These are phyloP conservation scores for Haplosporangium sp. DNA, from an alignment of 371 early-diverging fungal genomes.

Conservation along the genomic window DNA sequence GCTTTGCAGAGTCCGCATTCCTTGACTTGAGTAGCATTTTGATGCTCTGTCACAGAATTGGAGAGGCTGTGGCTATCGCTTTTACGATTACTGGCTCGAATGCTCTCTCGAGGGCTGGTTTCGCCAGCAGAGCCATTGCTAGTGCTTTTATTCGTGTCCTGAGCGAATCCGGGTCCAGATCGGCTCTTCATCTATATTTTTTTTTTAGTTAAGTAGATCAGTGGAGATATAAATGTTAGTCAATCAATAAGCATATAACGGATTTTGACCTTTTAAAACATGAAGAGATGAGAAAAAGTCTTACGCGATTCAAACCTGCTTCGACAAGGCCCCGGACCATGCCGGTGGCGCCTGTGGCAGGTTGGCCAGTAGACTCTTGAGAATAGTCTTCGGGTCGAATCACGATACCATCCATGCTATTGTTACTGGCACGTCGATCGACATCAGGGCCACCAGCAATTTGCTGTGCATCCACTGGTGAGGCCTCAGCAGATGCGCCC, in stretches of 20 bases:
- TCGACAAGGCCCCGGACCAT: slow-evolving; percentile 54
- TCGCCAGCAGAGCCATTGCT: not conserved
- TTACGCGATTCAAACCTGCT: slow-evolving; percentile 47
- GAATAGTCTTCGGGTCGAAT: slow-evolving; percentile 33
- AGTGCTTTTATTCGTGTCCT: slow-evolving; percentile 7
- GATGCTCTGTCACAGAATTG: slow-evolving; percentile 32
- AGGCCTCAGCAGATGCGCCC: slow-evolving; percentile 22
- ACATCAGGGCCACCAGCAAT: not conserved
- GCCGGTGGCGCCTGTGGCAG: slow-evolving; percentile 30
- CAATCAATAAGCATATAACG: no score
- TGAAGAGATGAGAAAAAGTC: not conserved
- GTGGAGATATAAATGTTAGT: no score
- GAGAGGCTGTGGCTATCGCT: slow-evolving; percentile 32
- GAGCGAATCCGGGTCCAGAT: slow-evolving; percentile 18
- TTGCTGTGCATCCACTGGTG: slow-evolving; percentile 29
- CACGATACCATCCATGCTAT: slow-evolving; percentile 35
- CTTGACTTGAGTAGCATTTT: slow-evolving; percentile 25
- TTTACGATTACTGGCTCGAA: slow-evolving; percentile 42
- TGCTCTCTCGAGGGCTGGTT: not conserved
- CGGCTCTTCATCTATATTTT: slow-evolving; percentile 47
- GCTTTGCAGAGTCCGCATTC: slow-evolving; percentile 60
- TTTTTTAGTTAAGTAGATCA: no score
- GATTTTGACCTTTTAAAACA: not conserved
- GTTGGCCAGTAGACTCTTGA: not conserved
- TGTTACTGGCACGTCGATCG: slow-evolving; percentile 20